phyloP scores from a whole-genome alignment of 2,329 filamentous ascomycete species.

The Torrubiella hemipterigena region DNA sequence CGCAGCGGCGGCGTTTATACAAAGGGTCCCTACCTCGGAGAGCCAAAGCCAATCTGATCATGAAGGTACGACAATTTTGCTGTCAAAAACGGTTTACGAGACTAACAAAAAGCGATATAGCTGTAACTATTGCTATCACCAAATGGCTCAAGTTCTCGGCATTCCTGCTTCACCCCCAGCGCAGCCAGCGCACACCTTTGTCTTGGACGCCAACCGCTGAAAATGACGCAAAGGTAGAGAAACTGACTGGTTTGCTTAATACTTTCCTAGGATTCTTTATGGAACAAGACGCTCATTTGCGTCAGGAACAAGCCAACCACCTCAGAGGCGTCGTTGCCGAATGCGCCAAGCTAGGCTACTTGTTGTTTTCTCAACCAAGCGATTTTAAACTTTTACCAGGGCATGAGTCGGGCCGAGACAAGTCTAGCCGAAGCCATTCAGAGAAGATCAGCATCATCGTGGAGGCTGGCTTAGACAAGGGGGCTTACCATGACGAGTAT shows the following conservation, averaged over 20 bases:
- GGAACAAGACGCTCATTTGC: slow-evolving; percentile 11
- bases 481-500: too few species aligned
- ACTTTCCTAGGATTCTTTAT: slow-evolving; percentile 21
- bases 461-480: slow-evolving; percentile 18
- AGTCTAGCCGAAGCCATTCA: too few species aligned
- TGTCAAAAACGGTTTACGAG: neutral
- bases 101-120: slow-evolving; percentile 5
- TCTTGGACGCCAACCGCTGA: slow-evolving; percentile 15
- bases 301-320: slow-evolving; percentile 22
- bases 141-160: slow-evolving; percentile 30
- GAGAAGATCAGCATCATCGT: slow-evolving; percentile 10
- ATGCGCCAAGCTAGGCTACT: slow-evolving; percentile 26
- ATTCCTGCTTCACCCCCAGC: slow-evolving; percentile 26
- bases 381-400: slow-evolving; percentile 24
- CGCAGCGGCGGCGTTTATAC: slow-evolving; percentile 17
- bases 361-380: slow-evolving; percentile 28
- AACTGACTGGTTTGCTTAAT: slow-evolving; percentile 20
- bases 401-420: slow-evolving; percentile 9
- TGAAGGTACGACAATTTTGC: slow-evolving; percentile 16
- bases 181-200: slow-evolving; percentile 22
- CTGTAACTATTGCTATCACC: neutral
- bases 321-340: slow-evolving; percentile 26
- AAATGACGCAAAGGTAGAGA: slow-evolving; percentile 17
- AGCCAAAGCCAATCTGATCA: slow-evolving; percentile 9
- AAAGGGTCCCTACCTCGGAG: slow-evolving; percentile 16